Evolutionary conservation across 208 protist genomes (phyloP).

Genomic region (Wallacemonas sp.): DNA sequence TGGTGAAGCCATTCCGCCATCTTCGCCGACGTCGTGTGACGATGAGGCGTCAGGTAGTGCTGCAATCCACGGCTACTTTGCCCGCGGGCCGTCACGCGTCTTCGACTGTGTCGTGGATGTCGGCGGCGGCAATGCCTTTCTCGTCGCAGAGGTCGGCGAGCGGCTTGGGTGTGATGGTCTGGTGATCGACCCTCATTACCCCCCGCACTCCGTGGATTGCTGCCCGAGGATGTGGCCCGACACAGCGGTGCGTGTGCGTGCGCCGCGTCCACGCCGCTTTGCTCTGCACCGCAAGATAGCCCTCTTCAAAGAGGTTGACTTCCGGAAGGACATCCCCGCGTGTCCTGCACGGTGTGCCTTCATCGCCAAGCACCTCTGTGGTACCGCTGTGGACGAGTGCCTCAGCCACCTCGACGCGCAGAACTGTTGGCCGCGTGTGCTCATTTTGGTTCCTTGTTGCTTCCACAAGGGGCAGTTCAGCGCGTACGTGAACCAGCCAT

Average conservation of each 20-base stretch:
- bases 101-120: slow-evolving; percentile 64
- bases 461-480: slow-evolving; percentile 55
- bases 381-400: slow-evolving; percentile 71
- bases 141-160: slow-evolving; percentile 66
- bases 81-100: not conserved
- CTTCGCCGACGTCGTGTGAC: not conserved
- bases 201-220: slow-evolving; percentile 71
- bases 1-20: not conserved
- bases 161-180: slow-evolving; percentile 53
- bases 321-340: slow-evolving; percentile 30
- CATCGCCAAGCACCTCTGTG: slow-evolving; percentile 85
- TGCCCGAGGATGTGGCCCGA: slow-evolving; percentile 55
- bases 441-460: slow-evolving; percentile 79
- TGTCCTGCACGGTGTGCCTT: slow-evolving; percentile 38
- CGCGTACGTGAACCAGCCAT: slow-evolving; percentile 55
- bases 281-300: slow-evolving; percentile 33
- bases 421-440: slow-evolving; percentile 50
- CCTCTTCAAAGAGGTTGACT: slow-evolving; percentile 48
- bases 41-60: no score
- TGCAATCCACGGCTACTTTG: not conserved
- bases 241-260: slow-evolving; percentile 31
- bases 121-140: slow-evolving; percentile 78
- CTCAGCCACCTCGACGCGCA: slow-evolving; percentile 46
- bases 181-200: slow-evolving; percentile 73
- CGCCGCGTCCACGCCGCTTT: slow-evolving; percentile 21